phyloP scores from a whole-genome alignment of 306 rosid genomes.

The Comarum palustre region DNA sequence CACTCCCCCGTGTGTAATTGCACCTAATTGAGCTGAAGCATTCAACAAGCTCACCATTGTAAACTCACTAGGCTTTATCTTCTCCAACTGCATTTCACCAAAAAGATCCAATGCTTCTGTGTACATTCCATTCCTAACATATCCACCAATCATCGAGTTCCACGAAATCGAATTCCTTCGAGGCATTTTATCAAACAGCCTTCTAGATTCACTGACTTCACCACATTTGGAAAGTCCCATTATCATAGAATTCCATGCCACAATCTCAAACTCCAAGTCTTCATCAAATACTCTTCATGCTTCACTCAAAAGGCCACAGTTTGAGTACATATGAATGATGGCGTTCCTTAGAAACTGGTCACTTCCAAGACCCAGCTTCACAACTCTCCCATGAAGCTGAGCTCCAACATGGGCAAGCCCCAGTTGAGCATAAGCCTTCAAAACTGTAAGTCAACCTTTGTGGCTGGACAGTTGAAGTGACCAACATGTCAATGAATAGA shows the following conservation, averaged over 20 bases:
- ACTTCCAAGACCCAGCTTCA: constrained; percentile 50
- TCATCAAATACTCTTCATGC: constrained; percentile 54
- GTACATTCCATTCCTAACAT: constrained; percentile 66
- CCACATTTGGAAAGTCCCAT: constrained; percentile 73
- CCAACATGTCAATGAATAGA: constrained; percentile 73
- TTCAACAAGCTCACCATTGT: constrained; percentile 89
- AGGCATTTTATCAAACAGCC: constrained; percentile 61
- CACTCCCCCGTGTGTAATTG: constrained; percentile 74
- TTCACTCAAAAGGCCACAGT: constrained; percentile 60
- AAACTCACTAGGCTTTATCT: constrained; percentile 58
- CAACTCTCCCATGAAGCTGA: constrained; percentile 81
- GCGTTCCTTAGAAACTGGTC: constrained; percentile 60
- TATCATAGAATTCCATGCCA: constrained; percentile 79
- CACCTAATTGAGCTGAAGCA: constrained; percentile 80
- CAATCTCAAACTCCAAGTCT: constrained; percentile 47
- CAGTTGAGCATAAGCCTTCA: constrained; percentile 71
- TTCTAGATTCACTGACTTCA: constrained; percentile 56
- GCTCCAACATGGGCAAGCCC: constrained; percentile 57
- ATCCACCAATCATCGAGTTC: constrained; percentile 84
- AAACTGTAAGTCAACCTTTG: constrained; percentile 58
- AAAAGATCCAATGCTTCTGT: constrained; percentile 59
- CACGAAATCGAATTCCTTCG: constrained; percentile 55
- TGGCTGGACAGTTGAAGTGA: constrained; percentile 47
- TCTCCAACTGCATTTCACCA: constrained; percentile 51
- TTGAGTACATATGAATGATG: constrained; percentile 61